These are phyloP conservation scores for Orbilia blumenaviensis DNA, from an alignment of 2,329 filamentous ascomycete genomes.

Conservation along the genomic window DNA sequence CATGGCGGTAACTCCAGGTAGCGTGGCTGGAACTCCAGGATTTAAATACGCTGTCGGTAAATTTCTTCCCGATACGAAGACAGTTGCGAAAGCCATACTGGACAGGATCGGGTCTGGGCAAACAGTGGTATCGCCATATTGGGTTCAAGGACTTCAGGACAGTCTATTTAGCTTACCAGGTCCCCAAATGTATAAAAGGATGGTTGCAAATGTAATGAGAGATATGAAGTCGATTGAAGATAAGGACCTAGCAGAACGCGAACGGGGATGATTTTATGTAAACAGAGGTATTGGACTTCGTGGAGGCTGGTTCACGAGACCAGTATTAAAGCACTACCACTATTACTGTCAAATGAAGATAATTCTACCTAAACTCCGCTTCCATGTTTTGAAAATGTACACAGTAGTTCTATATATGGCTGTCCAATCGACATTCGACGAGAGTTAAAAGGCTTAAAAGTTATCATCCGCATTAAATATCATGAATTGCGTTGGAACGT, in stretches of 20 bases:
- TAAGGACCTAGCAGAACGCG: neutral
- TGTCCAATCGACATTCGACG: no score
- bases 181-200: slow-evolving; percentile 22
- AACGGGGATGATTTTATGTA: no score
- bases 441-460: no score
- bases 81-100: slow-evolving; percentile 33
- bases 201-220: slow-evolving; percentile 24
- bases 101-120: slow-evolving; percentile 21
- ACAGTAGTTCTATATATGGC: no score
- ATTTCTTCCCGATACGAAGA: slow-evolving; percentile 23
- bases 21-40: slow-evolving; percentile 25
- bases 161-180: slow-evolving; percentile 5
- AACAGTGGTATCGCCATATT: slow-evolving; percentile 30
- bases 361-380: no score
- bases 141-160: slow-evolving; percentile 38
- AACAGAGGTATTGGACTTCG: no score
- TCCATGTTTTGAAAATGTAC: no score
- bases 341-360: no score
- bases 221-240: slow-evolving; percentile 31
- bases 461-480: no score
- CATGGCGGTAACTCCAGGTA: slow-evolving; percentile 24
- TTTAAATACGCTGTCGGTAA: slow-evolving; percentile 4
- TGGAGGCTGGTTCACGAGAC: no score
- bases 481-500: no score
- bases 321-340: no score